phyloP scores from a whole-genome alignment of 495 filamentous ascomycete species.

The Articulospora tetracladia region DNA sequence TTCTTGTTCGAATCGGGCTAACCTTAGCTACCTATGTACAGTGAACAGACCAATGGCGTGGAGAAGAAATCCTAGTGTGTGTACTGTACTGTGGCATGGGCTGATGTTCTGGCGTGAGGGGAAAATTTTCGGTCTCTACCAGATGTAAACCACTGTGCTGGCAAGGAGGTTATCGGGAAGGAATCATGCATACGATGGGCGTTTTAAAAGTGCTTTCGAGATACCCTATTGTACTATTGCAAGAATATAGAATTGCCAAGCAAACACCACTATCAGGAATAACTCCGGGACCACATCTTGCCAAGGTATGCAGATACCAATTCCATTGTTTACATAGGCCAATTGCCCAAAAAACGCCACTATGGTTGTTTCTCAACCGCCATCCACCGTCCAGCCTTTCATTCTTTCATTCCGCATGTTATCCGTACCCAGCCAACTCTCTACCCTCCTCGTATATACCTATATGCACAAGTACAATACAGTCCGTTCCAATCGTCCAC shows the following conservation, averaged over 20 bases:
- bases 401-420: not conserved
- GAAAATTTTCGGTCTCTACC: too few species aligned
- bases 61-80: not conserved
- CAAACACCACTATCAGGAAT: not conserved
- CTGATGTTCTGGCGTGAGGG: too few species aligned
- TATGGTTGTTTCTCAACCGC: not conserved
- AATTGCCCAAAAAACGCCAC: not conserved
- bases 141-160: too few species aligned
- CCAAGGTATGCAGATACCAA: not conserved
- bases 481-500: not conserved
- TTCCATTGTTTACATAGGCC: not conserved
- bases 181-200: not conserved
- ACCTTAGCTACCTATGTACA: slow-evolving; percentile 2
- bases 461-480: not conserved
- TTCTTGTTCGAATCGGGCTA: too few species aligned
- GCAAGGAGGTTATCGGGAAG: too few species aligned
- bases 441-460: not conserved
- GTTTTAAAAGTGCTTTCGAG: not conserved
- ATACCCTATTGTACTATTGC: not conserved
- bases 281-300: not conserved
- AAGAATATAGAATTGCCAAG: not conserved
- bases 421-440: not conserved
- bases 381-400: not conserved
- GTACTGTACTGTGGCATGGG: too few species aligned
- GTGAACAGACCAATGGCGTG: slow-evolving; percentile 26